Conservation (phyloP, 2,329 filamentous ascomycete genomes). For the Penicillium verrucosum region DNA sequence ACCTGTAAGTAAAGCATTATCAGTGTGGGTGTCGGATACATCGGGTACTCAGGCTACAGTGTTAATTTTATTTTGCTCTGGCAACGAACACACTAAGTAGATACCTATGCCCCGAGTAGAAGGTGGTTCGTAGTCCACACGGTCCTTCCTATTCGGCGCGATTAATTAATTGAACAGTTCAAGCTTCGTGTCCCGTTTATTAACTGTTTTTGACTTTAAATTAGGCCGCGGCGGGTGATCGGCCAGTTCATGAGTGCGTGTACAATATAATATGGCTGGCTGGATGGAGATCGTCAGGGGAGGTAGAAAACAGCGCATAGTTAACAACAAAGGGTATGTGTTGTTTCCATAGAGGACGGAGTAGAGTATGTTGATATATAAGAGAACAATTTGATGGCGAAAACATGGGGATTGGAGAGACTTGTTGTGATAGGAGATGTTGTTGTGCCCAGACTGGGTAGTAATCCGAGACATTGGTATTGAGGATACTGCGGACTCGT, state of each 20-base stretch:
- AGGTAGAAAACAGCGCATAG: constrained; percentile 1
- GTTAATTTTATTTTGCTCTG: neutral
- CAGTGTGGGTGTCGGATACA: neutral
- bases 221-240: constrained; percentile 1
- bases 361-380: neutral
- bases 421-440: neutral
- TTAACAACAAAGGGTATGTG: neutral
- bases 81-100: neutral
- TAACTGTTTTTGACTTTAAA: neutral
- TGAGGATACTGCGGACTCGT: neutral
- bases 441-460: neutral
- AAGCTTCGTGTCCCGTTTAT: neutral
- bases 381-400: neutral
- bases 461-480: neutral
- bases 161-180: neutral
- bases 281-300: constrained; percentile 4
- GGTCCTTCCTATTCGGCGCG: neutral
- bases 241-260: neutral
- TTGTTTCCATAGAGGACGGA: neutral
- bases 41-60: neutral
- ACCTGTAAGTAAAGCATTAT: neutral
- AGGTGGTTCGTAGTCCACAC: neutral
- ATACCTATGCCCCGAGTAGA: neutral
- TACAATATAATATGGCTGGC: neutral
- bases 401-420: neutral